Evolutionary conservation across 306 rosid species (phyloP), one percentile per base, ranked within the genome.

Genomic region (Corylus avellana): DNA sequence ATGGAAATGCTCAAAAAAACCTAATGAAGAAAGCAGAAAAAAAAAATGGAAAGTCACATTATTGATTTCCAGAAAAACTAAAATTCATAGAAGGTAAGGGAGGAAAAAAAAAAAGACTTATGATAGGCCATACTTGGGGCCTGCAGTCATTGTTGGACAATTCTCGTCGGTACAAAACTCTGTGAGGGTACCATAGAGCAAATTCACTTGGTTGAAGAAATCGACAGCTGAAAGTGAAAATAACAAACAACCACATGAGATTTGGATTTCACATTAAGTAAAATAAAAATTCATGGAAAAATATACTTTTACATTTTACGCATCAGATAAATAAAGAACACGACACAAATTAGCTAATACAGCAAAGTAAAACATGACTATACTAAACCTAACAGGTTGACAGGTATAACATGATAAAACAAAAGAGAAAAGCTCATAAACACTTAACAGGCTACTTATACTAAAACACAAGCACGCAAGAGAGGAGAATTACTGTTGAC

Each of bases 171-270:
- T 96, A 76, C 98, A 96, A 89, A 96, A 96, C 85, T 93, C 99
- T 71, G 97, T 96, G 85, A 96, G 98, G 85, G 99, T 96, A 71
- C 98, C 98, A 83, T 83, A 96, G 46, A 96, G 95, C 89, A 96
- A 92, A 89, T 96, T 93, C 93, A 93, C 98, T 89, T 96, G 99
- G 87, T 96, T 96, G 94, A 96, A 96, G 88, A 96, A 96, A 90
- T 96, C 99, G 75, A 96, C 99, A 79, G 98, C 98, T 96, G 97
- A 81, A 89, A 84, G 74, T 73, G 71, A 78, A 85, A 80, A 48
- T 53, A 70, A 67, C 68, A 79, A 78, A 73, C 57, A 68, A 84
- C 35, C 61, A 61, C 51, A 76, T 69, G 75, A 88, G 86, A 82
- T 69, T 75, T 54, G 63, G 37, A 69, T 35, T 56, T 72, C 64